Percentiles rank a stretch among this genome's conserved stretches.
Conservation (phyloP, 1,139 yeast species). For the Hansenula anomala region DNA sequence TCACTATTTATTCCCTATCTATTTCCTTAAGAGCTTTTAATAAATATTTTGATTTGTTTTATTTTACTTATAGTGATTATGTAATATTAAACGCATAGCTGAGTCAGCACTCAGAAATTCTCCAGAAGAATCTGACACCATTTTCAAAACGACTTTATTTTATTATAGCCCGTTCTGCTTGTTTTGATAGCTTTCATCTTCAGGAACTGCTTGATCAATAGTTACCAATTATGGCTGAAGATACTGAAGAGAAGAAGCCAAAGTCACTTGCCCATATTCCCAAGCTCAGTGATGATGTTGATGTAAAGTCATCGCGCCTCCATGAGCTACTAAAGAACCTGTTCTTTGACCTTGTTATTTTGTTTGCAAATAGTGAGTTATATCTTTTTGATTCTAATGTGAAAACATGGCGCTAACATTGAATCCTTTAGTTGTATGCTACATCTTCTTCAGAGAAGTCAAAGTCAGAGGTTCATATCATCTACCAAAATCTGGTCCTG, state of each 20-base stretch:
- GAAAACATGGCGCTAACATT: neutral
- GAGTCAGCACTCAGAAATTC: neutral
- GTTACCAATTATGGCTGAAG: conserved; percentile 3
- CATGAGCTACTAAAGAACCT: conserved; percentile 13
- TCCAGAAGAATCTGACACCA: conserved; percentile 1
- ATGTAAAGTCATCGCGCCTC: conserved; percentile 1
- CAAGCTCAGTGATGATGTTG: conserved; percentile 3
- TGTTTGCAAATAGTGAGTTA: conserved; percentile 24
- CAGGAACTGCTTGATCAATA: neutral
- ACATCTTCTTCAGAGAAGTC: conserved; percentile 62
- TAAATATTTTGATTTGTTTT: neutral
- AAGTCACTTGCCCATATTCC: conserved; percentile 17
- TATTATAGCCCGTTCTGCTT: too few species aligned
- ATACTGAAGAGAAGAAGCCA: conserved; percentile 2
- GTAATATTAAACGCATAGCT: neutral
- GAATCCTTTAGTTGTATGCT: conserved; percentile 25
- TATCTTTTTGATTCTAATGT: neutral
- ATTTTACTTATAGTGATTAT: neutral
- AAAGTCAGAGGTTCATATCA: conserved; percentile 65
- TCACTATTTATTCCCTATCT: too few species aligned
- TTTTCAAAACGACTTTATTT: neutral
- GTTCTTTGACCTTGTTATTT: conserved; percentile 32
- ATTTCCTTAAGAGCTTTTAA: too few species aligned
- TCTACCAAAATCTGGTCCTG: conserved; percentile 61
- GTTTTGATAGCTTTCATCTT: neutral